Base-by-base conservation (phyloP, 805 yeast species). In the Blastobotrys terrestris region DNA sequence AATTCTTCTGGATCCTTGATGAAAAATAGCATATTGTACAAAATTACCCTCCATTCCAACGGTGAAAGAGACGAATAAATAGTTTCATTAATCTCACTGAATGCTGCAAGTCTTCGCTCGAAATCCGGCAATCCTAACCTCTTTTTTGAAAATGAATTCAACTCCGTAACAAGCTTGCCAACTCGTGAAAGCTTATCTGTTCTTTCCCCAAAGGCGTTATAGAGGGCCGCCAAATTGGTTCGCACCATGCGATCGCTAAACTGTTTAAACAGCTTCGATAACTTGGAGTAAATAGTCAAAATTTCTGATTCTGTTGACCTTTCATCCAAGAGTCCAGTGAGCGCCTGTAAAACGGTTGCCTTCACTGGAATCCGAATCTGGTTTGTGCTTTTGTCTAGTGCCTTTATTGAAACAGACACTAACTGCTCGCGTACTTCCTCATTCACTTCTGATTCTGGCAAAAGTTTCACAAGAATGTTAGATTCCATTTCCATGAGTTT, bases 1-100 rank as follows among this genome's bases (percentile, higher is more conserved):
- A 85, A 72, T 67, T 92, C 99, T 13, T 81, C 83, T 39, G 81
- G 82, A 61, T 88, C 95, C 53, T 81, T 81, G 53, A 94, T 78
- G 64, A 79, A 87, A 63, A 71, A 89, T 41, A 94, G 72, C 53
- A 82, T 74, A 51, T 82, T 79, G 64, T 84, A 78, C 18, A 94
- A 53, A 2, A 94, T 61, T 2, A 97, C 97, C 7, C 79, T 58
- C 98, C 98, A 94, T 60, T 88, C 88, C 2, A 67, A 44, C 0
- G 78, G 71, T 0, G 78, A 63, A 1, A 86, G 68, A 0, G 63
- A 54, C 3, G 49, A 8, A 62, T 76, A 87, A 2, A 69, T 58
- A 0, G 65, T 66, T 55, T 87, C 94, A 60, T 81, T 86, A 49
- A 92, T 73, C 15, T 62, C 63, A 51, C 80, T 79, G 66, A 80